These are phyloP conservation scores for Vicia villosa DNA, from an alignment of 306 rosid genomes.

Conservation along the genomic window DNA sequence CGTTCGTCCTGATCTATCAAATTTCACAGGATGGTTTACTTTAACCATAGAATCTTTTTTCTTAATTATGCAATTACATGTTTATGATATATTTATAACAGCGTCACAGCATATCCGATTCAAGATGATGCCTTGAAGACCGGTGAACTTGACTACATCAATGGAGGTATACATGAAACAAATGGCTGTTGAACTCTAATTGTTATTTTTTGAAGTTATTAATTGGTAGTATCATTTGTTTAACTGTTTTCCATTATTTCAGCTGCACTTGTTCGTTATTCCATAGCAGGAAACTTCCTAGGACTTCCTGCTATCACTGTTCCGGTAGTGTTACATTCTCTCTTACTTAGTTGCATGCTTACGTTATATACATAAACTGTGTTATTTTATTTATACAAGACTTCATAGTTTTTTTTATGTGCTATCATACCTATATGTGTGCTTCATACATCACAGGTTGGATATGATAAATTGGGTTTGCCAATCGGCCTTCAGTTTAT, in stretches of 20 bases:
- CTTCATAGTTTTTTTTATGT: neutral
- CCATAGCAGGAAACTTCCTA: slow-evolving; percentile 90
- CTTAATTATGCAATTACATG: neutral
- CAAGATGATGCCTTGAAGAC: slow-evolving; percentile 76
- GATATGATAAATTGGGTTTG: slow-evolving; percentile 74
- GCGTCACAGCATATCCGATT: slow-evolving; percentile 90
- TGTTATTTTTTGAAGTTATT: neutral
- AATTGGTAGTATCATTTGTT: neutral
- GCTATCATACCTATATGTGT: neutral
- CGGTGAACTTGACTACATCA: slow-evolving; percentile 94
- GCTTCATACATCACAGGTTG: slow-evolving; percentile 55
- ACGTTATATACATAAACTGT: neutral
- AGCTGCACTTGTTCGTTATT: slow-evolving; percentile 91
- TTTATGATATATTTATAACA: slow-evolving; percentile 39
- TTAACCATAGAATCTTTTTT: neutral
- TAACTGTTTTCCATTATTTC: slow-evolving; percentile 30
- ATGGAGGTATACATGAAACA: slow-evolving; percentile 68
- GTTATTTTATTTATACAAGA: slow-evolving; percentile 10
- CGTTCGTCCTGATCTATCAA: slow-evolving; percentile 30
- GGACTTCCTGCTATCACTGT: slow-evolving; percentile 92
- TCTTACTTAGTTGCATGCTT: neutral
- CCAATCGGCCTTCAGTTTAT: slow-evolving; percentile 97
- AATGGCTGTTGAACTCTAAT: slow-evolving; percentile 8
- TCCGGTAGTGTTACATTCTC: slow-evolving; percentile 52
- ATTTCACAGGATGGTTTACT: slow-evolving; percentile 18